These are phyloP conservation scores for Sorghum bicolor DNA, from an alignment of 176 grass and related monocot genomes.

Conservation along the genomic window DNA sequence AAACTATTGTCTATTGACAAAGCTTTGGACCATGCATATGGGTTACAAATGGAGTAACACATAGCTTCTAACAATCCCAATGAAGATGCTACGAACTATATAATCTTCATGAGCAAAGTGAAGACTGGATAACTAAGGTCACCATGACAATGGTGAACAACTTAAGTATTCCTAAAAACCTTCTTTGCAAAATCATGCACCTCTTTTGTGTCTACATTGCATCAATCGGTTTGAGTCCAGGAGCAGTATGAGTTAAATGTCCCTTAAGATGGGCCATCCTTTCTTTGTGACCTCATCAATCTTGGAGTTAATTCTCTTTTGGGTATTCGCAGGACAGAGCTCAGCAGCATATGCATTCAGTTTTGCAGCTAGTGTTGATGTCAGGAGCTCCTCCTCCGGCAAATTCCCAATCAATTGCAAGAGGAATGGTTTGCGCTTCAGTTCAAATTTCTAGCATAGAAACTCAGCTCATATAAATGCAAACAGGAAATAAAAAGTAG, in stretches of 20 bases:
- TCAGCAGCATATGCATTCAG: slow-evolving; percentile 80
- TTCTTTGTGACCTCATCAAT: slow-evolving; percentile 67
- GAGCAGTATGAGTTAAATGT: slow-evolving; percentile 44
- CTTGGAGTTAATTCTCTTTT: slow-evolving; percentile 72
- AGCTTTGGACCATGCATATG: not conserved
- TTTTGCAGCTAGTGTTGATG: slow-evolving; percentile 69
- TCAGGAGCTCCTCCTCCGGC: slow-evolving; percentile 69
- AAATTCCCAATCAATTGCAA: slow-evolving; percentile 83
- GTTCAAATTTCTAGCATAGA: slow-evolving; percentile 84
- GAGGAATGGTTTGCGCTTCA: slow-evolving; percentile 71
- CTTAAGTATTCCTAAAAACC: not conserved
- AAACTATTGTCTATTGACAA: not conserved
- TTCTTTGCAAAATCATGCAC: slow-evolving; percentile 4
- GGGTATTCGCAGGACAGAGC: slow-evolving; percentile 62
- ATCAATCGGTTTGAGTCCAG: not conserved
- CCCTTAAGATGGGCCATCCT: slow-evolving; percentile 77
- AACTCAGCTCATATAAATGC: not conserved
- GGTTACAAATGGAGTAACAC: not conserved
- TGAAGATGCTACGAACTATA: not conserved
- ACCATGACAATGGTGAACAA: not conserved
- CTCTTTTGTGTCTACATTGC: not conserved
- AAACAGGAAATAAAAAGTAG: not conserved
- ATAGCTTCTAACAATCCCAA: not conserved
- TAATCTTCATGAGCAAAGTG: not conserved
- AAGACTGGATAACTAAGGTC: not conserved